Conservation (phyloP, 2,329 filamentous ascomycete species). For the Beauveria sp. region DNA sequence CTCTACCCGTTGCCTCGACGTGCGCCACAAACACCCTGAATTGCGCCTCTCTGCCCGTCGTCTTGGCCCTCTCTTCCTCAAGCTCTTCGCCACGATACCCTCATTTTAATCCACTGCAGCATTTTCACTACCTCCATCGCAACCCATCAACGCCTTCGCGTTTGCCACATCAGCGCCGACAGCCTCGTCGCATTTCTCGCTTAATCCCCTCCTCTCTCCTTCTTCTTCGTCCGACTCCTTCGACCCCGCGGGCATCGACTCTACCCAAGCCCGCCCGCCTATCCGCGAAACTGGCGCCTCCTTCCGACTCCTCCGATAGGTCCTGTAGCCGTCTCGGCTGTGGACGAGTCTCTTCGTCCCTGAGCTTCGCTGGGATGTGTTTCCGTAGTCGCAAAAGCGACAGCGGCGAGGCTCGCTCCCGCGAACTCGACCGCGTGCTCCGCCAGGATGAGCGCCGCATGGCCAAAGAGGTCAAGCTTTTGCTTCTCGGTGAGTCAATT, state of each 20-base stretch:
- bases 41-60: not conserved
- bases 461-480: conserved; percentile 83
- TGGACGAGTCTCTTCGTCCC: not conserved
- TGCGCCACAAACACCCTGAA: not conserved
- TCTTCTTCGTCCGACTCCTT: not conserved
- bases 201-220: not conserved
- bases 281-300: conserved; percentile 6
- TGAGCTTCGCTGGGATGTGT: conserved; percentile 43
- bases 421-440: conserved; percentile 80
- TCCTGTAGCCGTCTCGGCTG: conserved; percentile 5
- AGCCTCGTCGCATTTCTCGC: not conserved
- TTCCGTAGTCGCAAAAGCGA: conserved; percentile 51
- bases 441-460: conserved; percentile 82
- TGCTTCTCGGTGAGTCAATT: conserved; percentile 68
- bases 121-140: not conserved
- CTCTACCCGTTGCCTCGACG: not conserved
- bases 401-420: conserved; percentile 46
- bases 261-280: not conserved
- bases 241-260: not conserved
- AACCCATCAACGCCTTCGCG: not conserved
- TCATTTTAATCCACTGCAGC: not conserved
- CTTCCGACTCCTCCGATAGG: not conserved
- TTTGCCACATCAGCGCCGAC: not conserved
- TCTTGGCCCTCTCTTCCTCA: not conserved
- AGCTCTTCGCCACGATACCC: not conserved